Evolutionary conservation across 768 basidiomycete species (phyloP), one percentile per base, ranked within the genome.

Genomic region (Leccinum fibrillosum): DNA sequence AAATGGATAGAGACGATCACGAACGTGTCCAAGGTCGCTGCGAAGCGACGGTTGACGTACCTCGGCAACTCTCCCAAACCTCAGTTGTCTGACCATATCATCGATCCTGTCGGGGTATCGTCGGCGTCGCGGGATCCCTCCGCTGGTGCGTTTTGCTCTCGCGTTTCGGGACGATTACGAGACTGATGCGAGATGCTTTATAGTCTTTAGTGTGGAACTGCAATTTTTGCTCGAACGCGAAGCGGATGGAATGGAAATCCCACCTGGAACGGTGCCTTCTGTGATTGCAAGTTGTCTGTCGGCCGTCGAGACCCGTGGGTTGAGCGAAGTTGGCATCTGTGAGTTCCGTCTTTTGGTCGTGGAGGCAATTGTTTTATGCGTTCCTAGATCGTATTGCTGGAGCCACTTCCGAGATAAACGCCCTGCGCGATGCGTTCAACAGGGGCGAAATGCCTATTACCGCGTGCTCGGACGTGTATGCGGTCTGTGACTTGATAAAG

Each of bases 281-380:
- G 76, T 91, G 54, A 77, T 94, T 30, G 79, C 85, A 57, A 79
- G 79, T 55, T 88, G 88, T 68, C 72, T 94, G 49, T 63, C 66
- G 2, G 90, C 90, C 69, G 82, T 94, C 19, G 92, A 94, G 71
- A 63, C 74, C 7, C 85, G 90, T 54, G 92, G 92, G 12, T 74
- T 94, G 62, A 83, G 76, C 17, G 92, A 94, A 77, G 84, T 89
- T 61, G 92, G 92, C 15, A 90, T 94, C 26, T 94, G 91, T 90
- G 72, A 64, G 88, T 78, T 23, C n/a, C 21, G 30, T 34, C 25
- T 45, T 17, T 35, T n/a, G 30, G 26, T 49, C 32, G 28, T 21
- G 13, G 11, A 34, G 10, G 21, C 17, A 25, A 2, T 11, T 7
- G 12, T 35, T 12, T 6, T 32, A 61, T 42, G 59, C 45, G 25